Evolutionary conservation across 441 rosid species (phyloP).

Genomic region (Populus hybrid): DNA sequence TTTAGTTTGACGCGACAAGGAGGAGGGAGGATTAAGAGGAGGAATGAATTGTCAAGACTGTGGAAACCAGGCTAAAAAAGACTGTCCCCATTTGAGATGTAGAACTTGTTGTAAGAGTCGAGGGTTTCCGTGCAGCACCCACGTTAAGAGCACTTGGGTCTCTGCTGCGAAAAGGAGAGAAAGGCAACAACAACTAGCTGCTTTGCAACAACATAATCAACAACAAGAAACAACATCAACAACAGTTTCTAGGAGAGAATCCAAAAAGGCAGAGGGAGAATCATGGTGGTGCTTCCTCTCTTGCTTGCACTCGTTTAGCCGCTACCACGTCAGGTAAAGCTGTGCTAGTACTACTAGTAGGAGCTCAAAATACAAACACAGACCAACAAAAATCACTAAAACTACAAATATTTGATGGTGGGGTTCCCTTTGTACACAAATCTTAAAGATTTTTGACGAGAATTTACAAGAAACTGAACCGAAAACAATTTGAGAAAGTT

Average conservation of each 20-base stretch:
- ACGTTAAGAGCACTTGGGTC: conserved; percentile 98
- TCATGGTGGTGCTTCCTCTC: conserved; percentile 43
- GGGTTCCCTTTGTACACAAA: neutral
- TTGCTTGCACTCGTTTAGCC: conserved; percentile 48
- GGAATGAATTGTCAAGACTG: conserved; percentile 92
- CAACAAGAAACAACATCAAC: conserved; percentile 15
- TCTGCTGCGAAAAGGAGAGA: conserved; percentile 95
- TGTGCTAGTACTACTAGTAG: neutral
- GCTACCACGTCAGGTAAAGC: conserved; percentile 45
- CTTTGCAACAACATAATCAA: conserved; percentile 45
- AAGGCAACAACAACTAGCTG: conserved; percentile 60
- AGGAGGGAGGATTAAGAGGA: conserved; percentile 40
- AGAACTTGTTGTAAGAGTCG: conserved; percentile 97
- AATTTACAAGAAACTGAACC: conserved; percentile 27
- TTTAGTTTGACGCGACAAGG: conserved; percentile 44
- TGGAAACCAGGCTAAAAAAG: conserved; percentile 98
- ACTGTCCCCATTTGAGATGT: conserved; percentile 74
- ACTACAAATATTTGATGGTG: neutral
- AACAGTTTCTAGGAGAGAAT: conserved; percentile 46
- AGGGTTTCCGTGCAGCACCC: conserved; percentile 90
- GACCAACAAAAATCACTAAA: neutral
- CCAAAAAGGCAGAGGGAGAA: conserved; percentile 59
- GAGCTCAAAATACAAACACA: conserved; percentile 19
- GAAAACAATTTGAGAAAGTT: conserved; percentile 16
- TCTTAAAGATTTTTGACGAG: neutral